Percentiles rank a stretch among this genome's conserved stretches.
phyloP scores from a whole-genome alignment of 2,329 filamentous ascomycete species.

The Cladosporium sp. region DNA sequence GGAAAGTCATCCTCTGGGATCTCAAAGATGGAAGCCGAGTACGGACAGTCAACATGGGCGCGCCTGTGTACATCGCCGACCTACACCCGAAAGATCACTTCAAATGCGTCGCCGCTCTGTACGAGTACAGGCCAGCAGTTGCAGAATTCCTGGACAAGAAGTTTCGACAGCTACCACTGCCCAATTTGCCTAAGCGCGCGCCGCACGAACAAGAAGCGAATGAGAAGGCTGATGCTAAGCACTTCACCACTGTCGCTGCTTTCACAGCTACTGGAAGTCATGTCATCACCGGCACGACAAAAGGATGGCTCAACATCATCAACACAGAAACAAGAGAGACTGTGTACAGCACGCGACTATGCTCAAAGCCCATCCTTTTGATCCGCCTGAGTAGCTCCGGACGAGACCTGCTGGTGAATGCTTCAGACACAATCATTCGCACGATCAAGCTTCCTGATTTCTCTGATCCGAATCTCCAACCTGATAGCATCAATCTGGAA shows the following conservation, averaged over 20 bases:
- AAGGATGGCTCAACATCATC: conserved; percentile 95
- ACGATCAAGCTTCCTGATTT: conserved; percentile 86
- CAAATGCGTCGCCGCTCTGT: conserved; percentile 85
- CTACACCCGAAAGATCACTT: conserved; percentile 85
- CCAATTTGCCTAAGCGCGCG: conserved; percentile 75
- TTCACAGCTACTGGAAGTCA: conserved; percentile 84
- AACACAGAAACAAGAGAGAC: conserved; percentile 75
- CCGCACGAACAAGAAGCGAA: conserved; percentile 66
- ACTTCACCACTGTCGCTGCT: conserved; percentile 88
- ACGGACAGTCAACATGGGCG: conserved; percentile 84
- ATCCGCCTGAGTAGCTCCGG: conserved; percentile 81
- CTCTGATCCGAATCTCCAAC: conserved; percentile 60
- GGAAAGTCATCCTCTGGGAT: conserved; percentile 96
- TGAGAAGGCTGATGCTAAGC: conserved; percentile 91
- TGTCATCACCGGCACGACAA: conserved; percentile 88
- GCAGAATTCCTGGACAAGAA: conserved; percentile 61
- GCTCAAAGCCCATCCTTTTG: conserved; percentile 81
- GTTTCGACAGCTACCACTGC: conserved; percentile 66
- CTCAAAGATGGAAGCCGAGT: conserved; percentile 67
- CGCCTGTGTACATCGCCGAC: conserved; percentile 93
- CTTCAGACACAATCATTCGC: conserved; percentile 89
- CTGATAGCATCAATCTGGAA: conserved; percentile 81
- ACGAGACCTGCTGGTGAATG: conserved; percentile 83
- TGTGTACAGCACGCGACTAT: conserved; percentile 86
- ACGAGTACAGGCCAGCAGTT: conserved; percentile 86